A percentile compares a stretch with the other conserved stretches of the same genome.
phyloP scores from a whole-genome alignment of 192 early-diverging fungal genomes.

The Geosiphon pyriformis region DNA sequence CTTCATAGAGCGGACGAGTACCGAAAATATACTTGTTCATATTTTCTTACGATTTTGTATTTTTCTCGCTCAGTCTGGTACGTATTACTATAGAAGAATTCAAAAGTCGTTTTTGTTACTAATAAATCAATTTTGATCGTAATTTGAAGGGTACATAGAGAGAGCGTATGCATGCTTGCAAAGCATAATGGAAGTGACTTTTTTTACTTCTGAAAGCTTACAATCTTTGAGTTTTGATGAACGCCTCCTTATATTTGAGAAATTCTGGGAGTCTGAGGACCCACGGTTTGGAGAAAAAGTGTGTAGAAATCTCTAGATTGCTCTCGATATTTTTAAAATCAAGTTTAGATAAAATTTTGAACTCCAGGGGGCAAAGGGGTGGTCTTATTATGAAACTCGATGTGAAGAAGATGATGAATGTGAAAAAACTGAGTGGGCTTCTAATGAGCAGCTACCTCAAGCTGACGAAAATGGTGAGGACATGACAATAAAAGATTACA shows the following conservation, averaged over 20 bases:
- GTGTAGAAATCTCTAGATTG: not conserved
- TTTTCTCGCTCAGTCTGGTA: constrained; percentile 54
- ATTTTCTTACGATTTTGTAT: constrained; percentile 40
- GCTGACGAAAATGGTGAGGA: not conserved
- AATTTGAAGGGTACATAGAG: constrained; percentile 45
- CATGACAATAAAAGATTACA: not conserved
- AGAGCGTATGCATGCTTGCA: constrained; percentile 44
- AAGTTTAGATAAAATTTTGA: too few relatives aligned
- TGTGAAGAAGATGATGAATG: constrained; percentile 23
- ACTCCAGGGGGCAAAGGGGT: constrained; percentile 46
- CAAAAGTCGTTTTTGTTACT: too few relatives aligned
- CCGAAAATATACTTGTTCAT: constrained; percentile 49
- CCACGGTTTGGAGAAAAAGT: constrained; percentile 51
- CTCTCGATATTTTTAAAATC: too few relatives aligned
- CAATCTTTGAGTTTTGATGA: constrained; percentile 30
- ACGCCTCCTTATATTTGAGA: constrained; percentile 36
- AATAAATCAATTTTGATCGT: too few relatives aligned
- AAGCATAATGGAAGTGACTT: constrained; percentile 44
- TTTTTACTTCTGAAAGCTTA: constrained; percentile 35
- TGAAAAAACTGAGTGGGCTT: not conserved
- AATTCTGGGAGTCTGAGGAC: constrained; percentile 52
- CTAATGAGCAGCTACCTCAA: not conserved
- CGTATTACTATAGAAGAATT: not conserved
- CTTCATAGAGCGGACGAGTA: constrained; percentile 20
- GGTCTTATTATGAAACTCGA: constrained; percentile 38